A percentile compares a stretch with the other conserved stretches of the same genome.
These are phyloP conservation scores for Penicillium sclerotigenum DNA, from an alignment of 2,329 filamentous ascomycete genomes.

Conservation along the genomic window DNA sequence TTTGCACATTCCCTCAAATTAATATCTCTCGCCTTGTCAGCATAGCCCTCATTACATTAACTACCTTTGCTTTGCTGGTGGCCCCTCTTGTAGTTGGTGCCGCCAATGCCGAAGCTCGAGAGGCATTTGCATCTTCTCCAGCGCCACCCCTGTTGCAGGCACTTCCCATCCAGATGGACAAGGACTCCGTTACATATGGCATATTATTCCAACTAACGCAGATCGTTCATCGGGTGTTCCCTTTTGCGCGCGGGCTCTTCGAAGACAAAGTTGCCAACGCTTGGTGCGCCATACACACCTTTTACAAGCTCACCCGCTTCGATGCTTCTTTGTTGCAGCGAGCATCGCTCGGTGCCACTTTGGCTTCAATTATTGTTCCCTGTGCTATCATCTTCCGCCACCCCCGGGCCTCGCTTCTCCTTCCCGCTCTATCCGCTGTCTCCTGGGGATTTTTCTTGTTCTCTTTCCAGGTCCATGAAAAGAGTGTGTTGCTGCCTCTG, in stretches of 20 bases:
- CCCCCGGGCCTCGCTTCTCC: conserved; percentile 73
- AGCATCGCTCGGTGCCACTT: conserved; percentile 69
- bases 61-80: conserved; percentile 71
- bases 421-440: conserved; percentile 74
- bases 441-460: conserved; percentile 98
- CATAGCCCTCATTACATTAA: conserved; percentile 69
- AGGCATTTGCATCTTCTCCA: conserved; percentile 60
- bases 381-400: conserved; percentile 75
- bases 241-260: conserved; percentile 91
- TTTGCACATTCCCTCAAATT: conserved; percentile 73
- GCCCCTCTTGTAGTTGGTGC: conserved; percentile 72
- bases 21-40: conserved; percentile 66
- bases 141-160: conserved; percentile 60
- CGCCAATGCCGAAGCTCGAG: conserved; percentile 64
- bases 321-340: conserved; percentile 69
- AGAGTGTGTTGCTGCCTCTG: conserved; percentile 87
- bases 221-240: conserved; percentile 87
- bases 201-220: conserved; percentile 75
- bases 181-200: conserved; percentile 68
- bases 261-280: conserved; percentile 99
- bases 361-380: conserved; percentile 72
- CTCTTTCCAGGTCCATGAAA: conserved; percentile 97
- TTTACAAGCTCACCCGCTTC: conserved; percentile 80
- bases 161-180: conserved; percentile 59
- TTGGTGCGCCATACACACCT: conserved; percentile 89